Base-by-base conservation (phyloP, 2,329 filamentous ascomycete genomes). In the Trichoderma asperellum region DNA sequence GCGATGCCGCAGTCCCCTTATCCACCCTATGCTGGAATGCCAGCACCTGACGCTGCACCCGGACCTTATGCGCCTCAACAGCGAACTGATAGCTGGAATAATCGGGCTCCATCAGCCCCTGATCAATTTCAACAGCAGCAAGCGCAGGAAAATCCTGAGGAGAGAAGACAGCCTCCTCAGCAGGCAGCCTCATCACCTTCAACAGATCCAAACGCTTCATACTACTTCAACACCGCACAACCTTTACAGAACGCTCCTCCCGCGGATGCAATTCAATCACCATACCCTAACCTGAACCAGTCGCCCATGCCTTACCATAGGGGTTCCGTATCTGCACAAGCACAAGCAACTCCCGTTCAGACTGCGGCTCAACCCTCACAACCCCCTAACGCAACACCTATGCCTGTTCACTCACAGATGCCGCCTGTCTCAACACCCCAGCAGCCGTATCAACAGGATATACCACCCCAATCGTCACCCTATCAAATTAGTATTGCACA, bases 161-260 rank as follows among this genome's bases (percentile, higher is more conserved):
- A 77, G 59, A 72, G 73, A 32, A 71, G 76, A 58, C 77, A 76
- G 68, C 76, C 73, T 16, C 74, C 77, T 6, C 79, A 78, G 52
- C 77, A 76, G 68, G 53, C 75, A 14, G 69, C 72, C 7, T 74
- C 72, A 8, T 74, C 76, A 32, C 76, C 77, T 12, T 72, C 78
- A 43, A 71, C 82, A 18, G 88, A 91, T 70, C 82, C 86, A 1
- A 86, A 83, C 70, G 82, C 85, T 12, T 83, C 84, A 11, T 90
- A 87, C 74, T 91, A 91, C 77, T 88, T 87, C 74, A 84, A 80
- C 72, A 77, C 79, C 69, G 78, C 81, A 61, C 77, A 81, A 29
- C 43, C 63, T 21, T 14, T 64, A 11, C 69, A 68, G 34, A 34
- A 37, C 37, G 52, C 37, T 21, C 67, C 69, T 16, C 70, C 79